Base-by-base conservation (phyloP, 768 basidiomycete species). In the Auricularia cornea region DNA sequence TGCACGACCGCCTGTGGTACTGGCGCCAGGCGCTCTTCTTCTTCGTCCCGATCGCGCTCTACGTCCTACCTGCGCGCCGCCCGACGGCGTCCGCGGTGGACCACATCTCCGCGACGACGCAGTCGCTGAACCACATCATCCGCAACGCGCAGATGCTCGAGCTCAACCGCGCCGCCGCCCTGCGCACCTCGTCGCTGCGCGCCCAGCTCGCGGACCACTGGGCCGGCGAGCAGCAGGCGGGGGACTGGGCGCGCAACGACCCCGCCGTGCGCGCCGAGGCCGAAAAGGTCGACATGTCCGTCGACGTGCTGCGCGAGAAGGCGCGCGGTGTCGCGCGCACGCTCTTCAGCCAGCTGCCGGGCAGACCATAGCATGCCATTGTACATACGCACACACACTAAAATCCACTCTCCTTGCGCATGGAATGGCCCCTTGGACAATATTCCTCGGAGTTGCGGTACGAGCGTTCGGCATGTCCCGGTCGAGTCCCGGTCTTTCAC, bases 21-120 rank as follows among this genome's bases (percentile, higher is more conserved):
- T 65, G 74, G 35, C 87, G 89, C n/a, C 81, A 82, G 61, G 30
- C 77, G 1, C 71, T 88, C 61, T 87, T 90, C 74, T 75, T 89
- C 62, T 6, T 79, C 32, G 76, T 90, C 2, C 85, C 88, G 3
- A 65, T 84, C 30, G 38, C 81, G 60, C 69, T 85, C 11, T 79
- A 81, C 69, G 66, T 77, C 59, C 60, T 78, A 5, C 78, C 83
- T 3, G 77, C 76, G 23, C 59, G 72, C 3, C 65, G 72, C 8
- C 68, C 69, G 1, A 68, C 74, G 65, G 66, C 70, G 62, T 68
- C 70, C 66, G 67, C 77, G 70, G 73, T 77, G 67, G 44, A 59
- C 10, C 48, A 59, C 26, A 70, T 73, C 18, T 62, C 66, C 8
- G 63, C 66, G 59, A 67, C 68, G 52, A 72, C 69, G 5, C 67